Conservation (phyloP, 108 stramenopile genomes). For the Pseudonitzschia multistriata region DNA sequence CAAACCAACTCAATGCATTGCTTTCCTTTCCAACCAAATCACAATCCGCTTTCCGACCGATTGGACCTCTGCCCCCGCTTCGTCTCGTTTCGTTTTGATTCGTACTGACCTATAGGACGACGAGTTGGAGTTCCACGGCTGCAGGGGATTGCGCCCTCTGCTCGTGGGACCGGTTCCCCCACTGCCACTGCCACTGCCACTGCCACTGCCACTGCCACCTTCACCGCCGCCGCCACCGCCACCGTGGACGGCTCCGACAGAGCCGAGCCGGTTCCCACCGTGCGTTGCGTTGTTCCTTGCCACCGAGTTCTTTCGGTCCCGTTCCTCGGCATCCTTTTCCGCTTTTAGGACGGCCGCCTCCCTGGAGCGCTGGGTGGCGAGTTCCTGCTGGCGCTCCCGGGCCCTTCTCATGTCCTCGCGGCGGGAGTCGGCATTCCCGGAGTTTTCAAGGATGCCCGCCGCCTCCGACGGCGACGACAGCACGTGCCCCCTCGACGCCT, state of each 20-base stretch:
- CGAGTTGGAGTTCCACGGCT: conserved; percentile 21
- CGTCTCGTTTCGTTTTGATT: too few relatives aligned
- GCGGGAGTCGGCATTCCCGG: conserved; percentile 10
- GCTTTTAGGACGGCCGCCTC: conserved; percentile 22
- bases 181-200: background rate
- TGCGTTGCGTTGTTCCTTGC: background rate
- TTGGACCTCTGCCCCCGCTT: too few relatives aligned
- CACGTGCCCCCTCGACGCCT: background rate
- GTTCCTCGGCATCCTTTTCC: conserved; percentile 33
- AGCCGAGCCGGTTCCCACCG: conserved; percentile 19
- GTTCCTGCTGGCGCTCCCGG: conserved; percentile 32
- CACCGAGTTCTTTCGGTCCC: conserved; percentile 30
- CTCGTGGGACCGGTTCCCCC: too few relatives aligned
- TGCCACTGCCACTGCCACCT: background rate
- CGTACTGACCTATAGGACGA: conserved; percentile 28
- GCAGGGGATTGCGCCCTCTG: conserved; percentile 32
- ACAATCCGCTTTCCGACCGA: too few relatives aligned
- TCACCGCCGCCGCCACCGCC: background rate
- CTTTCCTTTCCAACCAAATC: too few relatives aligned
- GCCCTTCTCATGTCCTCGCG: conserved; percentile 30
- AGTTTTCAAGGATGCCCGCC: background rate
- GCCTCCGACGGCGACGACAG: conserved; percentile 11
- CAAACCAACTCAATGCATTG: too few relatives aligned
- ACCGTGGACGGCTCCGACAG: background rate
- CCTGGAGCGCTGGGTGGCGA: conserved; percentile 30